These are phyloP conservation scores for Gracilaria vermiculophylla DNA, from an alignment of 23 red algal genomes.

Conservation along the genomic window DNA sequence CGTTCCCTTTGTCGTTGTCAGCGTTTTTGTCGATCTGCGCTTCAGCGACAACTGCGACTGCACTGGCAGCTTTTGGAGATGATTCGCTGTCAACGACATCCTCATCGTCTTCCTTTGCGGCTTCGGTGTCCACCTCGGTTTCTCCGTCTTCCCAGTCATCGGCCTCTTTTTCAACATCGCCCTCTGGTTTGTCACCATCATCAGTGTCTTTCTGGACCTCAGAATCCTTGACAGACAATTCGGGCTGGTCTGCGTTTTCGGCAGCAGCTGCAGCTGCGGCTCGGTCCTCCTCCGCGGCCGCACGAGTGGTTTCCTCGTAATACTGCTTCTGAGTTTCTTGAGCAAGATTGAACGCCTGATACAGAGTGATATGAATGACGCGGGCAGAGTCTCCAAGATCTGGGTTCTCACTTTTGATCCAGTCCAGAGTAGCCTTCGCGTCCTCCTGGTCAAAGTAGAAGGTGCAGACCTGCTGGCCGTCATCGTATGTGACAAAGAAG, in stretches of 20 bases:
- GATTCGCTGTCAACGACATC: background rate
- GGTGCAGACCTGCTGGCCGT: slow-evolving; percentile 90
- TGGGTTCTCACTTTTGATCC: slow-evolving; percentile 89
- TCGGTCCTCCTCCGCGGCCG: slow-evolving; percentile 69
- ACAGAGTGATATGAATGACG: slow-evolving; percentile 80
- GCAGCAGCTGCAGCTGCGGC: slow-evolving; percentile 47
- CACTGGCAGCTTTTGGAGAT: background rate
- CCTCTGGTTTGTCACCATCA: background rate
- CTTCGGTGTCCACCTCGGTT: background rate
- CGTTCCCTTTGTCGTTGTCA: background rate
- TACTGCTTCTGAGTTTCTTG: slow-evolving; percentile 93
- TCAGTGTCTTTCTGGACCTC: background rate
- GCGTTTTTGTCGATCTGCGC: background rate
- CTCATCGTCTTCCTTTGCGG: background rate
- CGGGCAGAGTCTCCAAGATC: slow-evolving; percentile 66
- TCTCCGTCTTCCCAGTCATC: slow-evolving; percentile 1
- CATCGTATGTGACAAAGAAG: slow-evolving; percentile 98
- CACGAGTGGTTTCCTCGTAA: slow-evolving; percentile 75
- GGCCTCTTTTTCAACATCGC: background rate
- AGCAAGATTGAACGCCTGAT: slow-evolving; percentile 87
- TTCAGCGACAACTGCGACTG: background rate
- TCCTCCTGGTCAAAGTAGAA: slow-evolving; percentile 94
- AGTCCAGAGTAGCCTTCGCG: slow-evolving; percentile 79
- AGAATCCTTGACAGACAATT: background rate
- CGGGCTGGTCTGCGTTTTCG: slow-evolving; percentile 20